Evolutionary conservation across 78 protist species (phyloP).

Genomic region (Creolimax fragrantissima): DNA sequence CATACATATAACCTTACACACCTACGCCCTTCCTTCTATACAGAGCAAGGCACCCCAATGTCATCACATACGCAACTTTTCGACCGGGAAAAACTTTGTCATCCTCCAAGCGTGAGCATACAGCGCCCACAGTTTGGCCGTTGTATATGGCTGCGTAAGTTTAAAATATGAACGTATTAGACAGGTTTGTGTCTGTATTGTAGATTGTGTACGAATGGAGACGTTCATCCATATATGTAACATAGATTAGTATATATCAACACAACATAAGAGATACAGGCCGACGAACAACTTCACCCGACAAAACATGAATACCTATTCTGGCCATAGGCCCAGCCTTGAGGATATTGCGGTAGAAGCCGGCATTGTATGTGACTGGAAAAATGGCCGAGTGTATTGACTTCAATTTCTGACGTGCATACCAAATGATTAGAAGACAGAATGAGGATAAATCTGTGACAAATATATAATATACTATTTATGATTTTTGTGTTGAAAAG

Average conservation of each 20-base stretch:
- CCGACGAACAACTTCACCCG: neutral
- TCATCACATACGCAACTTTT: neutral
- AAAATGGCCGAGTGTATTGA: neutral
- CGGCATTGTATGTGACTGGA: neutral
- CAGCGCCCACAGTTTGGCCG: neutral
- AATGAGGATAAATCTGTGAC: neutral
- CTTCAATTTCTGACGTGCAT: neutral
- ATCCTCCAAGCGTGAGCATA: neutral
- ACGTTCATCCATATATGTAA: neutral
- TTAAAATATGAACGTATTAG: neutral
- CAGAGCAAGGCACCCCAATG: neutral
- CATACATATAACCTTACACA: neutral
- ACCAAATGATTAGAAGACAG: neutral
- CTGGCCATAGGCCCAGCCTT: neutral
- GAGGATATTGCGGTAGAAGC: neutral
- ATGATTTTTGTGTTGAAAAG: neutral
- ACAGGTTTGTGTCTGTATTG: neutral
- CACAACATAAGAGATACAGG: neutral
- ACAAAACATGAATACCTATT: neutral
- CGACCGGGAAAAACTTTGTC: neutral
- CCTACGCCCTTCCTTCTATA: neutral
- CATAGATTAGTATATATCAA: neutral
- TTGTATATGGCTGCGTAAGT: neutral
- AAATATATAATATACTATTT: neutral
- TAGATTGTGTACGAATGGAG: neutral